phyloP scores from a whole-genome alignment of 2,329 filamentous ascomycete species.

The Basipetospora sp. region DNA sequence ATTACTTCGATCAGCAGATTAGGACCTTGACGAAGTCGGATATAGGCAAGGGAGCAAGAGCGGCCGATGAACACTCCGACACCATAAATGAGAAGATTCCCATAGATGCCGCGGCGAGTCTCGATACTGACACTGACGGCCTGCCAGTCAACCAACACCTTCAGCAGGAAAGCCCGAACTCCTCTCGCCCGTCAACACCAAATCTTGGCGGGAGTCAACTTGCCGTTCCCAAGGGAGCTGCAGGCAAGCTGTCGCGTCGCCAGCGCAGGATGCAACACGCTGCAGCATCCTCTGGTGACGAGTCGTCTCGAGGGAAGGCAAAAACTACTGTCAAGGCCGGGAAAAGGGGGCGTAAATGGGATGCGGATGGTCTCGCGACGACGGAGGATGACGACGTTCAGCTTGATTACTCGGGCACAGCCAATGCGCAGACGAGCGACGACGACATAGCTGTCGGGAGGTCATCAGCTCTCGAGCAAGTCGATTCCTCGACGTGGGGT shows the following conservation, averaged over 20 bases:
- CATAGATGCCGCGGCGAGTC: too few species aligned
- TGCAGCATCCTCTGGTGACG: constrained; percentile 71
- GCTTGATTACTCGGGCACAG: constrained; percentile 72
- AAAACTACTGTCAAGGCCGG: constrained; percentile 33
- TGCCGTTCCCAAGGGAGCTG: constrained; percentile 60
- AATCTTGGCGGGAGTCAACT: constrained; percentile 32
- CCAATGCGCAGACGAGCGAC: constrained; percentile 32
- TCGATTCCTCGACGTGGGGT: constrained; percentile 72
- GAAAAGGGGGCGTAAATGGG: constrained; percentile 88
- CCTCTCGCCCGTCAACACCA: constrained; percentile 68
- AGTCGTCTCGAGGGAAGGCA: constrained; percentile 47
- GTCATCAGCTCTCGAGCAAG: constrained; percentile 51
- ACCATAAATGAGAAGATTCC: not conserved
- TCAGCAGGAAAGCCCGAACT: constrained; percentile 26
- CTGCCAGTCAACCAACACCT: too few species aligned
- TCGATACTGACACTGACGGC: too few species aligned
- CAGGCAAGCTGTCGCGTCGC: constrained; percentile 63
- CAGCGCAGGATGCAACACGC: constrained; percentile 57
- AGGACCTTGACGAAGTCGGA: constrained; percentile 57
- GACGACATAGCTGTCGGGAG: constrained; percentile 29
- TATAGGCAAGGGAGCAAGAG: not conserved
- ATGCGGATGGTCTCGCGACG: constrained; percentile 72
- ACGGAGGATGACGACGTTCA: constrained; percentile 59
- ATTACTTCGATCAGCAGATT: constrained; percentile 89
- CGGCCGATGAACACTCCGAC: not conserved